Percentiles rank a stretch among this genome's conserved stretches.
phyloP scores from a whole-genome alignment of 257 asterid genomes.

The Solanum arcanum region DNA sequence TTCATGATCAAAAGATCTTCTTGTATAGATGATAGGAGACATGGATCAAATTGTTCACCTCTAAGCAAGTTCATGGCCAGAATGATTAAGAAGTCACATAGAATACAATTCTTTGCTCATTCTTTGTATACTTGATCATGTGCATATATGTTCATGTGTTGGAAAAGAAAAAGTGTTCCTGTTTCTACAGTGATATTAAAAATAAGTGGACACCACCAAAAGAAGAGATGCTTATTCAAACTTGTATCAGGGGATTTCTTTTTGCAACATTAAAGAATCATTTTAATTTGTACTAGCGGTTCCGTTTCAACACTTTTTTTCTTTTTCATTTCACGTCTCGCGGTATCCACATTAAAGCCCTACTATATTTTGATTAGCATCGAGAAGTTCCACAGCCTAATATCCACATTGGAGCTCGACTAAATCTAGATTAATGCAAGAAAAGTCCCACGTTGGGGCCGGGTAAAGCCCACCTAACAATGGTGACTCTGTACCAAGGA shows the following conservation, averaged over 20 bases:
- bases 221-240: constrained; percentile 17
- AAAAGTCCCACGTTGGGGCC: not conserved
- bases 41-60: not conserved
- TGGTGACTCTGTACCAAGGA: not conserved
- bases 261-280: constrained; percentile 4
- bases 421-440: no score
- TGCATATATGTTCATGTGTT: not conserved
- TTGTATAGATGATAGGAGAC: constrained; percentile 6
- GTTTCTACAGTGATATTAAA: not conserved
- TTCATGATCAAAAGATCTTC: constrained; percentile 45
- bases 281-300: not conserved
- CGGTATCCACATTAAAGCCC: no score
- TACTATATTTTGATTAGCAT: no score
- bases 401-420: not conserved
- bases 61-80: constrained; percentile 22
- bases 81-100: not conserved
- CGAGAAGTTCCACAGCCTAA: not conserved
- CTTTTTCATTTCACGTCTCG: not conserved
- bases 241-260: not conserved
- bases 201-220: constrained; percentile 1
- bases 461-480: not conserved
- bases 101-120: not conserved
- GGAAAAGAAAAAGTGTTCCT: not conserved
- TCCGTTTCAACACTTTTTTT: constrained; percentile 1
- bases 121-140: not conserved